Evolutionary conservation across 441 rosid species (phyloP).

Genomic region (Hura crepitans): DNA sequence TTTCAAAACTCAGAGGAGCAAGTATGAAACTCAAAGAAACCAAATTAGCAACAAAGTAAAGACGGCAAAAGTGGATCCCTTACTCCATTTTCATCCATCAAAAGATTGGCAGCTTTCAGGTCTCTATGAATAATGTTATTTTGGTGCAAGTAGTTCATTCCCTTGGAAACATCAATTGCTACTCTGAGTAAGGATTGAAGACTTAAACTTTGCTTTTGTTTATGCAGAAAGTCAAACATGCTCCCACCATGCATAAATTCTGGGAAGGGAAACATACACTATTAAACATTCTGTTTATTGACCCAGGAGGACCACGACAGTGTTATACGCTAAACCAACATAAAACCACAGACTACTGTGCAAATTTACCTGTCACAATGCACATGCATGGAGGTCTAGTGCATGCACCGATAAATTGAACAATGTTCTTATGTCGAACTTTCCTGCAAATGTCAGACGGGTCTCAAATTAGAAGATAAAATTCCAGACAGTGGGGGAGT

Average conservation of each 20-base stretch:
- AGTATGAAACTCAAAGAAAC: background rate
- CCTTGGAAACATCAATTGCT: conserved; percentile 55
- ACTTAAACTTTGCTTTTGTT: conserved; percentile 43
- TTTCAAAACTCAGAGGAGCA: conserved; percentile 5
- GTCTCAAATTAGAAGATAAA: conserved; percentile 15
- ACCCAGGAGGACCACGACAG: background rate
- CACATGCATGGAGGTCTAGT: conserved; percentile 59
- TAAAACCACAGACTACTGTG: background rate
- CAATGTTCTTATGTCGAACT: conserved; percentile 57
- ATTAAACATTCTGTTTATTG: conserved; percentile 7
- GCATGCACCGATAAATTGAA: conserved; percentile 63
- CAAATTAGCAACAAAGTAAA: conserved; percentile 8
- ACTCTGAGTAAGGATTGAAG: conserved; percentile 51
- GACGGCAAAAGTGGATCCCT: conserved; percentile 27
- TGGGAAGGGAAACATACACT: conserved; percentile 26
- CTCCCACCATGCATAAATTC: conserved; percentile 73
- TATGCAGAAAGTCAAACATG: conserved; percentile 59
- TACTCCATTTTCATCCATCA: conserved; percentile 70
- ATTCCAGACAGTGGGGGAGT: conserved; percentile 13
- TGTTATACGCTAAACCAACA: conserved; percentile 3
- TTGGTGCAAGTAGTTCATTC: conserved; percentile 61
- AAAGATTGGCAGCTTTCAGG: conserved; percentile 62
- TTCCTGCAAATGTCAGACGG: conserved; percentile 41
- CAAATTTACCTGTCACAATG: conserved; percentile 54
- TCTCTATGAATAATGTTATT: conserved; percentile 58